Conservation (phyloP, 345 rosid genomes). For the Gossypium raimondii region DNA sequence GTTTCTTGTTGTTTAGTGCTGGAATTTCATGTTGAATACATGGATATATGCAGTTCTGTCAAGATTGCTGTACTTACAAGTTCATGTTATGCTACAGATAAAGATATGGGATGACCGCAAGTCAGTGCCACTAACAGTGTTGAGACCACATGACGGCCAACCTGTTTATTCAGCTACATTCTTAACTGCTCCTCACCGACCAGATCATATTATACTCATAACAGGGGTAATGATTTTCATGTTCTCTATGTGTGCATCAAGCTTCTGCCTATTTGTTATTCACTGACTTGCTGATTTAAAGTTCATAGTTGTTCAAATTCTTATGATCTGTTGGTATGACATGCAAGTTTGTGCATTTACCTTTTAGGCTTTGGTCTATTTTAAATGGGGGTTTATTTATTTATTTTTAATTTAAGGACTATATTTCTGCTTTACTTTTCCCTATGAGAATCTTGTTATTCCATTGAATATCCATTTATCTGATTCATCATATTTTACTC, state of each 20-base stretch:
- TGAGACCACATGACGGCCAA: conserved; percentile 82
- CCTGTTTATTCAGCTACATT: conserved; percentile 73
- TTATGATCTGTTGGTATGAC: background rate
- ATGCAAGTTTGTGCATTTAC: background rate
- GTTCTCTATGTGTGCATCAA: background rate
- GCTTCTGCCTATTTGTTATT: conserved; percentile 6
- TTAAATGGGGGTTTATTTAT: background rate
- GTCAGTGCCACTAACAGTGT: conserved; percentile 52
- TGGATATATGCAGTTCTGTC: background rate
- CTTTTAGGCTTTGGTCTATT: background rate
- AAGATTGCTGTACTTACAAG: conserved; percentile 1
- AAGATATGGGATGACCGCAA: conserved; percentile 93
- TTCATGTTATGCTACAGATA: conserved; percentile 42
- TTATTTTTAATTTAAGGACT: too few relatives aligned
- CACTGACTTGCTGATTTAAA: conserved; percentile 5
- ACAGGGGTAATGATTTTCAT: conserved; percentile 58
- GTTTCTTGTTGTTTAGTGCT: background rate
- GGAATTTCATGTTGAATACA: background rate
- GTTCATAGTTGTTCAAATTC: conserved; percentile 5
- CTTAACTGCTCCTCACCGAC: conserved; percentile 61
- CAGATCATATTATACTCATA: conserved; percentile 77
- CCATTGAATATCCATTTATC: background rate
- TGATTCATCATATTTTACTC: background rate
- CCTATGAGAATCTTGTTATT: background rate
- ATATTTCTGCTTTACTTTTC: background rate